phyloP scores from a whole-genome alignment of 1,284 basidiomycete genomes.

The Tilletia indica region DNA sequence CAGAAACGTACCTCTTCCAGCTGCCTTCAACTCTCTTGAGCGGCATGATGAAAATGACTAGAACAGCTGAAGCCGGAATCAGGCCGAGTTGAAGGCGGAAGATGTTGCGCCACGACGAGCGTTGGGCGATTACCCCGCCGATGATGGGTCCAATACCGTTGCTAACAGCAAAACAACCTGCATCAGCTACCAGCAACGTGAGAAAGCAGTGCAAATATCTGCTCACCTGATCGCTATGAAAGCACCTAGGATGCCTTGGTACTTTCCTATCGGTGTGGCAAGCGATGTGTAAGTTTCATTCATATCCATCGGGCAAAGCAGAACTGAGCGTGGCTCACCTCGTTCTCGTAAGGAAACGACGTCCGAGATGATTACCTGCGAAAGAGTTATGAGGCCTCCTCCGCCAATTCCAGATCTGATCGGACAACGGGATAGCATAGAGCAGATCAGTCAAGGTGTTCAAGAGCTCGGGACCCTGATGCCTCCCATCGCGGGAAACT shows the following conservation, averaged over 20 bases:
- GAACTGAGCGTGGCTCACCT: not conserved
- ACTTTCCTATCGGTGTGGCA: constrained; percentile 49
- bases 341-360: constrained; percentile 57
- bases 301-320: not conserved
- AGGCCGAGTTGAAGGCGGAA: constrained; percentile 39
- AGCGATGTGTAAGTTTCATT: not conserved
- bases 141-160: not conserved
- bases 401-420: not conserved
- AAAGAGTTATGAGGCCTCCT: not conserved
- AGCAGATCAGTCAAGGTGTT: not conserved
- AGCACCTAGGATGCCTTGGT: constrained; percentile 51
- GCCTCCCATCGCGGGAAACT: not conserved
- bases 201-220: not conserved
- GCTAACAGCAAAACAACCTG: too few relatives aligned
- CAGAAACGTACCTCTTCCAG: constrained; percentile 50
- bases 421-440: not conserved
- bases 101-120: constrained; percentile 7
- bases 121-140: not conserved
- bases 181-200: too few relatives aligned
- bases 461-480: not conserved
- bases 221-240: not conserved
- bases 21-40: constrained; percentile 67
- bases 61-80: constrained; percentile 61
- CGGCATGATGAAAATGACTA: constrained; percentile 67
- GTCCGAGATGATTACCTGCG: constrained; percentile 62